These are phyloP conservation scores for Cyclostephanos invisitatus DNA, from an alignment of 108 stramenopile species.

Conservation along the genomic window DNA sequence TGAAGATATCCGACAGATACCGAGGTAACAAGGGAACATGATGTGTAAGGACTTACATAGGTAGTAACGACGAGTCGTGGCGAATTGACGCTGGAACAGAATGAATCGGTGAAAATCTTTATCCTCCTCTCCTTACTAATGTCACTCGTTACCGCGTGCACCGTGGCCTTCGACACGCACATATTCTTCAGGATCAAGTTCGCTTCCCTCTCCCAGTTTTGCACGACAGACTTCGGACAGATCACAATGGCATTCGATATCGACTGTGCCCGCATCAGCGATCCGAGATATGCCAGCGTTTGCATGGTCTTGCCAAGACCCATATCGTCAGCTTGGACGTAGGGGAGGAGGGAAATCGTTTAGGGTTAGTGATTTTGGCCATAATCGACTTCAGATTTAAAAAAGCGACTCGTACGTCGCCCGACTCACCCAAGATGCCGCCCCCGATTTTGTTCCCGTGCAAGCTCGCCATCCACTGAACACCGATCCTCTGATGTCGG, in stretches of 20 bases:
- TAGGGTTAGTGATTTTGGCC: background rate
- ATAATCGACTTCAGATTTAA: constrained; percentile 4
- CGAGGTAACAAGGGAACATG: background rate
- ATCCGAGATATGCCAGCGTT: constrained; percentile 62
- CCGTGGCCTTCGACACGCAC: constrained; percentile 52
- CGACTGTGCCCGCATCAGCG: constrained; percentile 65
- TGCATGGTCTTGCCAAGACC: constrained; percentile 78
- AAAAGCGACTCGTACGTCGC: constrained; percentile 61
- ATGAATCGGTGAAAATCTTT: constrained; percentile 54
- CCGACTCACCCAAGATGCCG: constrained; percentile 87
- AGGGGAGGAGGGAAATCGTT: background rate
- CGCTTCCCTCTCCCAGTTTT: constrained; percentile 79
- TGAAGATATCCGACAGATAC: background rate
- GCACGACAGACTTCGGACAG: constrained; percentile 70
- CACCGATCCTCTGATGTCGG: constrained; percentile 80
- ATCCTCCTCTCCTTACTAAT: constrained; percentile 42
- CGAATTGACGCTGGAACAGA: constrained; percentile 47
- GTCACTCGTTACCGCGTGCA: constrained; percentile 62
- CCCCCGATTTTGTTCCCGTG: constrained; percentile 73
- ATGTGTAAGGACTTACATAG: constrained; percentile 34
- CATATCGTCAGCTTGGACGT: constrained; percentile 46
- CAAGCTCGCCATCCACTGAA: constrained; percentile 92
- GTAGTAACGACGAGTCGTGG: constrained; percentile 77
- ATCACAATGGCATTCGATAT: constrained; percentile 78
- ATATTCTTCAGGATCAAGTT: constrained; percentile 47